Conservation (phyloP, 2,329 filamentous ascomycete species). For the Colletotrichum destructivum region DNA sequence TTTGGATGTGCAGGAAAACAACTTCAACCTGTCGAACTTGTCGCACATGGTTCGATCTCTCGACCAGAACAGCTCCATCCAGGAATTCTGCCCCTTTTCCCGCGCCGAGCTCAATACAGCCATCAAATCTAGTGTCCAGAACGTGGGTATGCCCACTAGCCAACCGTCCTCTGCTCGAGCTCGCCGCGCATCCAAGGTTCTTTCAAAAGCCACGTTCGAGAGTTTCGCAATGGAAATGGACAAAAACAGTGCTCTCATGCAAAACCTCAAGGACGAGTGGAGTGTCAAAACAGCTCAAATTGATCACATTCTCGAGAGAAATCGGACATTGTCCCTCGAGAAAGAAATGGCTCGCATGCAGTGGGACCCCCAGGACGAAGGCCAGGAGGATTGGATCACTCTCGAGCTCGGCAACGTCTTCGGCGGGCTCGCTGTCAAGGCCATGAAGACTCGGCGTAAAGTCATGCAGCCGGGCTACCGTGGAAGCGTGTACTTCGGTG, state of each 20-base stretch:
- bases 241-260: conserved; percentile 52
- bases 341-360: conserved; percentile 30
- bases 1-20: conserved; percentile 69
- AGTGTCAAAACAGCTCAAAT: conserved; percentile 53
- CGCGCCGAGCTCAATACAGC: conserved; percentile 53
- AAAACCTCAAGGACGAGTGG: conserved; percentile 58
- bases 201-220: conserved; percentile 39
- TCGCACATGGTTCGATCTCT: conserved; percentile 63
- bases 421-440: conserved; percentile 51
- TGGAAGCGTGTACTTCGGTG: conserved; percentile 39
- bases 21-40: conserved; percentile 67
- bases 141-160: conserved; percentile 33
- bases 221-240: conserved; percentile 42
- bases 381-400: conserved; percentile 32
- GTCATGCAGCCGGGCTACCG: conserved; percentile 37
- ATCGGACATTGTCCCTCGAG: conserved; percentile 45
- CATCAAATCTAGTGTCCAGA: conserved; percentile 49
- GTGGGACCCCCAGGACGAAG: conserved; percentile 30
- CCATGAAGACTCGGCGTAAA: conserved; percentile 32
- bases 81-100: conserved; percentile 61
- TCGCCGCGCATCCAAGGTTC: conserved; percentile 40
- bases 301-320: conserved; percentile 54
- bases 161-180: conserved; percentile 27
- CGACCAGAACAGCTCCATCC: conserved; percentile 59
- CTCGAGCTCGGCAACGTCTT: conserved; percentile 38